Percentiles rank a stretch among this genome's conserved stretches.
phyloP scores from a whole-genome alignment of 495 filamentous ascomycete species.

The Diplogelasinospora grovesii region DNA sequence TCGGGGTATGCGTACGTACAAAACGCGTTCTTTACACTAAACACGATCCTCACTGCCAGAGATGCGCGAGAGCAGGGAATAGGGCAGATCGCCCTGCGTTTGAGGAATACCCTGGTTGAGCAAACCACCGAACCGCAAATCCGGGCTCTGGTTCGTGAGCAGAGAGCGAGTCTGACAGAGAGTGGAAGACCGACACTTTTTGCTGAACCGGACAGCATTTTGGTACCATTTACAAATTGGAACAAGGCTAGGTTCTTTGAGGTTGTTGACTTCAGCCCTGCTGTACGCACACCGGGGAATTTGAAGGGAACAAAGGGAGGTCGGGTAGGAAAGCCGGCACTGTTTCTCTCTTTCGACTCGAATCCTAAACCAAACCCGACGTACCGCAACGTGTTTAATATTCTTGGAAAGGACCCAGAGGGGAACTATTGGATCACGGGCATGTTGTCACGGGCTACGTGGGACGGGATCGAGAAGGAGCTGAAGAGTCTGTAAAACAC shows the following conservation, averaged over 20 bases:
- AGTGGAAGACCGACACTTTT: slow-evolving; percentile 21
- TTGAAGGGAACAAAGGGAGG: background rate
- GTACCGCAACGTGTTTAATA: slow-evolving; percentile 20
- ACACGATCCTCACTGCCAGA: background rate
- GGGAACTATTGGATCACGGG: slow-evolving; percentile 42
- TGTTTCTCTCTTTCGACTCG: background rate
- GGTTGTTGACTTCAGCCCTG: slow-evolving; percentile 36
- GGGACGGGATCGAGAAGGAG: slow-evolving; percentile 24
- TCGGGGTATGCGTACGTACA: slow-evolving; percentile 11
- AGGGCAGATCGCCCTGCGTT: slow-evolving; percentile 23
- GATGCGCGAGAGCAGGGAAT: slow-evolving; percentile 3
- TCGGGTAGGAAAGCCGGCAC: slow-evolving; percentile 10
- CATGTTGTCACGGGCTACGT: slow-evolving; percentile 18
- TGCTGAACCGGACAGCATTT: slow-evolving; percentile 29
- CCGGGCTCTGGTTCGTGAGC: slow-evolving; percentile 26
- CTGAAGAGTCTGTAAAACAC: slow-evolving; percentile 14
- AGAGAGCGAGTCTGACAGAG: slow-evolving; percentile 1
- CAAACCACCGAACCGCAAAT: slow-evolving; percentile 40
- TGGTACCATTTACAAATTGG: slow-evolving; percentile 42
- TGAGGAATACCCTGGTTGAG: slow-evolving; percentile 32
- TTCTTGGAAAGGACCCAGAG: slow-evolving; percentile 39
- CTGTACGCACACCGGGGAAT: slow-evolving; percentile 15
- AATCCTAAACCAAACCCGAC: slow-evolving; percentile 8
- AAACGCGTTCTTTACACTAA: slow-evolving; percentile 7
- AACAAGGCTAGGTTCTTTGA: slow-evolving; percentile 38